A percentile compares a stretch with the other conserved stretches of the same genome.
phyloP scores from a whole-genome alignment of 1,284 basidiomycete genomes.

The Ustilago sp. region DNA sequence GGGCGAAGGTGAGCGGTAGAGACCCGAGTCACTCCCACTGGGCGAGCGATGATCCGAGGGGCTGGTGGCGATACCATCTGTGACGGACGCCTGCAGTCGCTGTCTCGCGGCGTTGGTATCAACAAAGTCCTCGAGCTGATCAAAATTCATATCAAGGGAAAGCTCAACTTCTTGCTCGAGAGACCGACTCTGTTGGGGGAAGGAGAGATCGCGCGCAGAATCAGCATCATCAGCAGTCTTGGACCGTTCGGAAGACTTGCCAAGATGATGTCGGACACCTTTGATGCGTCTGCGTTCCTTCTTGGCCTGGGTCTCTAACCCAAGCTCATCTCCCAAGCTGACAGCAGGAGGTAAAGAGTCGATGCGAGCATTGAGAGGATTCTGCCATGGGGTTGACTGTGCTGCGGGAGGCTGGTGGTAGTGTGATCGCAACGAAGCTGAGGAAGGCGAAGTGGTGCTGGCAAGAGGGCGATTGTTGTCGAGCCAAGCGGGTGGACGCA shows the following conservation, averaged over 20 bases:
- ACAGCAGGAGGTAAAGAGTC: constrained; percentile 35
- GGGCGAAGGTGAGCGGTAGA: constrained; percentile 34
- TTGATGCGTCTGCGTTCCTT: constrained; percentile 51
- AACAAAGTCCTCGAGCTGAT: constrained; percentile 86
- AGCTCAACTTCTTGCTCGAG: constrained; percentile 51
- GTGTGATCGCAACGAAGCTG: constrained; percentile 35
- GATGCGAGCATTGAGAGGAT: constrained; percentile 22
- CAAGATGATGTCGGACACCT: constrained; percentile 48
- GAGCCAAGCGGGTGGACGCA: constrained; percentile 48
- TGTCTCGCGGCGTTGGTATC: constrained; percentile 71
- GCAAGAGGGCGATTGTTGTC: constrained; percentile 31
- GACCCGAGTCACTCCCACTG: constrained; percentile 29
- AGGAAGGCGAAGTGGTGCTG: constrained; percentile 25
- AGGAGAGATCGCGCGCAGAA: constrained; percentile 13
- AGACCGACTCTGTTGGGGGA: constrained; percentile 37
- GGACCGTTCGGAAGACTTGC: constrained; percentile 20
- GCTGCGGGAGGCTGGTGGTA: constrained; percentile 26
- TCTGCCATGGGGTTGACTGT: constrained; percentile 26
- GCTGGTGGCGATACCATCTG: constrained; percentile 36
- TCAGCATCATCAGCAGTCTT: constrained; percentile 34
- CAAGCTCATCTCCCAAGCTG: constrained; percentile 51
- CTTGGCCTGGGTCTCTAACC: constrained; percentile 26
- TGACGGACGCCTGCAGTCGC: constrained; percentile 38
- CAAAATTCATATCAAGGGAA: constrained; percentile 80
- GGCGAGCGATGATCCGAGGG: constrained; percentile 38